phyloP scores from a whole-genome alignment of 73 alveolate genomes.

The Uronychia binucleata region DNA sequence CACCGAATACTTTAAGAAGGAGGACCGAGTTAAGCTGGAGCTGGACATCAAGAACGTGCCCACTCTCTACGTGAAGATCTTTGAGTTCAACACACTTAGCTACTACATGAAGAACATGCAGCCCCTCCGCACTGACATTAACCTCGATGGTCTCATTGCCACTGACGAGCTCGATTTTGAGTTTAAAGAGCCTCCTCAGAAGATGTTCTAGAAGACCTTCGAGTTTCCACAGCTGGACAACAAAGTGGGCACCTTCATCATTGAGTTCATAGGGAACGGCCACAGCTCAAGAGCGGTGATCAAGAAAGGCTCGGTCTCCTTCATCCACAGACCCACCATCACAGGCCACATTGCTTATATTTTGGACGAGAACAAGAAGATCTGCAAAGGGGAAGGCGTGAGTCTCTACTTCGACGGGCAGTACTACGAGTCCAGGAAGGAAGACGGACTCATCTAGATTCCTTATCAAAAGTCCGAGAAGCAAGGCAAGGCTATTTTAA shows the following conservation, averaged over 20 bases:
- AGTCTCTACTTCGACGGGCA: slow-evolving; percentile 74
- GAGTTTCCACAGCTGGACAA: slow-evolving; percentile 77
- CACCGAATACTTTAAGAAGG: slow-evolving; percentile 65
- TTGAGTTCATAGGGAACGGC: slow-evolving; percentile 93
- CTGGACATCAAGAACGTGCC: slow-evolving; percentile 83
- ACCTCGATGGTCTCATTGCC: slow-evolving; percentile 91
- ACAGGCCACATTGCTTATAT: slow-evolving; percentile 89
- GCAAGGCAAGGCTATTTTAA: slow-evolving; percentile 21
- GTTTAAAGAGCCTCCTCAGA: slow-evolving; percentile 61
- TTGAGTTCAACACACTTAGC: slow-evolving; percentile 84
- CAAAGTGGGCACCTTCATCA: slow-evolving; percentile 86
- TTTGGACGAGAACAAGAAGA: slow-evolving; percentile 80
- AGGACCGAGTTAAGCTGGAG: slow-evolving; percentile 73
- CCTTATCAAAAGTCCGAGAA: slow-evolving; percentile 57
- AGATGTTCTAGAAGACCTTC: slow-evolving; percentile 52
- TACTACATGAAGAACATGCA: slow-evolving; percentile 76
- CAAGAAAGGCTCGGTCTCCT: slow-evolving; percentile 87
- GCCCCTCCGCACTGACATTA: slow-evolving; percentile 76
- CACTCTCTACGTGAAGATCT: slow-evolving; percentile 74
- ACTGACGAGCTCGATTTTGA: slow-evolving; percentile 60
- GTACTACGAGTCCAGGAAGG: slow-evolving; percentile 64
- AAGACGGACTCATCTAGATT: slow-evolving; percentile 77
- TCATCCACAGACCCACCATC: slow-evolving; percentile 77
- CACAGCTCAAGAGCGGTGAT: slow-evolving; percentile 80
- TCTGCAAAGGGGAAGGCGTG: slow-evolving; percentile 72